Evolutionary conservation across 306 rosid species (phyloP).

Genomic region (Ceratonia siliqua): DNA sequence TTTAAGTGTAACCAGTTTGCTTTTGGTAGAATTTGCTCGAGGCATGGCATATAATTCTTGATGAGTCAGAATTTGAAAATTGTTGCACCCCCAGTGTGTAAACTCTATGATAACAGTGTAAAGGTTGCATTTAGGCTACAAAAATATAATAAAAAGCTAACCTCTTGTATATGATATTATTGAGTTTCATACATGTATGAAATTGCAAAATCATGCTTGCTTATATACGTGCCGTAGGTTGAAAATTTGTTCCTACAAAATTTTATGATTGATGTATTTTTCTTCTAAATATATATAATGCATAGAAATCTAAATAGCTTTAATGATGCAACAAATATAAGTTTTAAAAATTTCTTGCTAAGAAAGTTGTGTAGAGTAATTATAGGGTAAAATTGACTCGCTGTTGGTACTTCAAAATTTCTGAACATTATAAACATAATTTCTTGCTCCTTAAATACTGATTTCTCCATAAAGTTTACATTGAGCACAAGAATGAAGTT

Average conservation of each 20-base stretch:
- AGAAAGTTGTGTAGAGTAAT: not conserved
- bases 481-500: too few species aligned
- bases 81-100: not conserved
- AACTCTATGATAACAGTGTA: too few species aligned
- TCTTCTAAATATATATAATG: not conserved
- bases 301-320: not conserved
- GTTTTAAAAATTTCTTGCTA: not conserved
- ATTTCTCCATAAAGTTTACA: too few species aligned
- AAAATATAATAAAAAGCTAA: not conserved
- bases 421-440: too few species aligned
- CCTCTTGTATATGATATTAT: not conserved
- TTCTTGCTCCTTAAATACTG: too few species aligned
- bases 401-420: not conserved
- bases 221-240: not conserved
- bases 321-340: not conserved
- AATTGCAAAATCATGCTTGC: not conserved
- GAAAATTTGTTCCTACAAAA: not conserved
- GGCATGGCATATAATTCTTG: not conserved
- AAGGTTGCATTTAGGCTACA: not conserved
- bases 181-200: not conserved
- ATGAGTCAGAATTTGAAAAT: not conserved
- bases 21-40: not conserved
- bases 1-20: conserved; percentile 8
- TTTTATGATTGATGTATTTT: not conserved
- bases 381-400: not conserved